Base-by-base conservation (phyloP, 352 stramenopile species). In the Globisporangium abappressorium region DNA sequence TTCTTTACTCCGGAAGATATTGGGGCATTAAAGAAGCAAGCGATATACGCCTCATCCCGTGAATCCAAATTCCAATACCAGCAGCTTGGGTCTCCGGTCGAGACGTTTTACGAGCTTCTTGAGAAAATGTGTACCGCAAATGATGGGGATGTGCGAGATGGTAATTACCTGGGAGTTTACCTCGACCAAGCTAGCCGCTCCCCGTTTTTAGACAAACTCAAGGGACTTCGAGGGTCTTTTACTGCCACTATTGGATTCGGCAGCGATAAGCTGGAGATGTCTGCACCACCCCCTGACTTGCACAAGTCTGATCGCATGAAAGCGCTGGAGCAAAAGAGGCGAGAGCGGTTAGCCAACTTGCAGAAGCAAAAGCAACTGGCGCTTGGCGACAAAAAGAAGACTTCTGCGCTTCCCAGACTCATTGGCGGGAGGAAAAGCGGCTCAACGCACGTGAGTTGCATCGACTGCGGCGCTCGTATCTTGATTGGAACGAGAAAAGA, bases 391-490 rank as follows among this genome's bases (percentile, higher is more conserved):
- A 73, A 66, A 3, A 68, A 78, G 43, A 88, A 87, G 64, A 81
- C 73, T 1, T 66, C 79, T 5, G 70, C 68, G 0, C 62, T 95
- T 3, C 87, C 87, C 7, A 69, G 87, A 5, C 65, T 95, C 15
- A 91, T 95, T 76, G 87, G 87, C n/a, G 87, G 87, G 0, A 70
- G 76, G 0, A 91, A 90, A 62, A 91, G 83, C 43, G 83, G 86
- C 0, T 90, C 83, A 2, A 78, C 69, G 49, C 75, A 75, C 26
- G 64, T 81, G 8, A 78, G 82, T 18, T 94, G 86, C 54, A 72
- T 78, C 11, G 86, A 94, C 62, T 94, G 84, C 70, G 68, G 70
- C 22, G 11, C 22, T 5, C 70, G 76, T 18, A 72, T 91, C 1
- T 53, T 79, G 3, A 51, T 90, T 38, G 14, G 57, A n/a, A 77